phyloP scores from a whole-genome alignment of 192 early-diverging fungal species.

The Entomortierella chlamydospora region DNA sequence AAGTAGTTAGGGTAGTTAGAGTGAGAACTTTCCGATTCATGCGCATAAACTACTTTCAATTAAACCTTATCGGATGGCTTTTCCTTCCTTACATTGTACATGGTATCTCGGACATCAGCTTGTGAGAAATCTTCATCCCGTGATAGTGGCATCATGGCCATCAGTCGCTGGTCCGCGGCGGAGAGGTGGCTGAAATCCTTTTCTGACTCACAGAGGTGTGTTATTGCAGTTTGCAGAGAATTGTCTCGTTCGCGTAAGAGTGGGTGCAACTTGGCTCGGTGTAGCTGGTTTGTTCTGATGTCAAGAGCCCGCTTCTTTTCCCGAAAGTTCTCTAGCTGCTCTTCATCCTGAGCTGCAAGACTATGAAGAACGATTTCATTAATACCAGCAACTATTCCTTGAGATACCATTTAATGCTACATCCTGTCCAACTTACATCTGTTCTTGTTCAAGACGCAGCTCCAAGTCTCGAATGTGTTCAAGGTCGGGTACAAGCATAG shows the following conservation, averaged over 20 bases:
- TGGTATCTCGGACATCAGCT: conserved; percentile 15
- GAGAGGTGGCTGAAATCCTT: conserved; percentile 33
- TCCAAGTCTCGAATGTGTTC: conserved; percentile 50
- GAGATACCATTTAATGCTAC: too few relatives aligned
- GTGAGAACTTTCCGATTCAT: background rate
- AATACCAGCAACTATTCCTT: background rate
- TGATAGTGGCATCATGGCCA: conserved; percentile 17
- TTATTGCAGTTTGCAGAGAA: conserved; percentile 3
- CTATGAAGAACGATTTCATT: conserved; percentile 1
- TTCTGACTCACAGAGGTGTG: conserved; percentile 6
- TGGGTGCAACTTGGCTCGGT: conserved; percentile 31
- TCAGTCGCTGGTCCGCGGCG: conserved; percentile 30
- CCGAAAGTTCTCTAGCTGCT: conserved; percentile 13
- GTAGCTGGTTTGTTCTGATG: conserved; percentile 11
- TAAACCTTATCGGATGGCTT: background rate
- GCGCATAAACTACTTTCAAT: background rate
- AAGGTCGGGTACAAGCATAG: conserved; percentile 44
- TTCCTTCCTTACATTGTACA: conserved; percentile 42
- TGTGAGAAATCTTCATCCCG: conserved; percentile 20
- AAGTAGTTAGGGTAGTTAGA: background rate
- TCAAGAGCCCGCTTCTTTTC: conserved; percentile 34
- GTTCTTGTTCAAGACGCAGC: conserved; percentile 45
- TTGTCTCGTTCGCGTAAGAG: background rate
- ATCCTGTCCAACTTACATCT: conserved; percentile 23
- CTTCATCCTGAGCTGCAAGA: conserved; percentile 28